Evolutionary conservation across 2,329 filamentous ascomycete genomes (phyloP), one percentile per base, ranked within the genome.

Genomic region (Sclerotinia minor): DNA sequence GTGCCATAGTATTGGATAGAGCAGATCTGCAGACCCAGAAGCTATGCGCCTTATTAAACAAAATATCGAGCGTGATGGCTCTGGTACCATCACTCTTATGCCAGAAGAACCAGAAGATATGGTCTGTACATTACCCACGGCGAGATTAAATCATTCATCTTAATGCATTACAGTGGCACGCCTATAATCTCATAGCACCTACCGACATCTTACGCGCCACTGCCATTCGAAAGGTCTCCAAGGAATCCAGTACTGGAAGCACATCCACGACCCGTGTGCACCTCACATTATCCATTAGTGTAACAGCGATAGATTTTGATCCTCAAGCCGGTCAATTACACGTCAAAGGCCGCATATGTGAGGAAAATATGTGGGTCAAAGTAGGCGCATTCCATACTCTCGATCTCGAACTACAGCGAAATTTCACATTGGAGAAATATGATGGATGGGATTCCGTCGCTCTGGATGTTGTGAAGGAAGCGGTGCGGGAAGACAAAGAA

Each of bases 391-490:
- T 86, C 74, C 89, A 92, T 76, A 92, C 89, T 0, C 82, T 92
- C 1, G 94, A 97, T 72, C 84, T 99, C 57, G 94, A 97, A 77
- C 83, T 97, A 68, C 88, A 95, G 75, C 86, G 94, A 53, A 89
- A 93, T 63, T 98, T 98, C 74, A 94, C 91, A 8, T 78, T 99
- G 9, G 90, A 93, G 80, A 98, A 98, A 80, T 85, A 86, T 50
- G 81, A 87, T 11, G 89, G 93, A 53, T 99, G 95, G 95, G 95
- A 99, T 79, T 94, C 90, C 72, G 88, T 99, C 15, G 92, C 94
- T 4, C 81, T 90, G 59, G 88, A 91, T 69, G 89, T 91, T 57
- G 84, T 99, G 15, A 83, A 86, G 67, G 92, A 97, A 77, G 90
- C 93, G 0, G 84, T 94, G 19, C 89, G 92, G 73, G 87, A 91